These are phyloP conservation scores for Mytilinidion resinicola DNA, from an alignment of 495 filamentous ascomycete species.

Conservation along the genomic window DNA sequence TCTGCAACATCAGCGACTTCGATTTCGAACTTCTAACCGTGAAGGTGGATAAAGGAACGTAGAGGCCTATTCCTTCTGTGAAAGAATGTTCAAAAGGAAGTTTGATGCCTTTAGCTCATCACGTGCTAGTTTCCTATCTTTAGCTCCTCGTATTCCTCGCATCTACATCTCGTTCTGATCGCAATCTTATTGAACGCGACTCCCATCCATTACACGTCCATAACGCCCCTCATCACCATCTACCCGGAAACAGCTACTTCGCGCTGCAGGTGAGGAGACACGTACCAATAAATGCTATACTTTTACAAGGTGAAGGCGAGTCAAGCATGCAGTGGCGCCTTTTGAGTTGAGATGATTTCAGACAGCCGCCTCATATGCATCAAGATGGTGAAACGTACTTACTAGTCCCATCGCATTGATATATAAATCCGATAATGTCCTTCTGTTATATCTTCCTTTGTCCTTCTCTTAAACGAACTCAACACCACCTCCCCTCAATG, in stretches of 20 bases:
- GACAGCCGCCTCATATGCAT: background rate
- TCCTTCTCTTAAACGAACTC: background rate
- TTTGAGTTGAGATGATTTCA: background rate
- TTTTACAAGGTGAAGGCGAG: background rate
- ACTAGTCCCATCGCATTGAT: background rate
- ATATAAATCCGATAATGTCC: background rate
- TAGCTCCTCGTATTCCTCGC: background rate
- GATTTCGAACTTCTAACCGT: no score
- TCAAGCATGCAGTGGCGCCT: background rate
- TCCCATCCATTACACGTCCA: background rate
- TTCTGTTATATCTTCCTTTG: background rate
- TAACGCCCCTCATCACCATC: background rate
- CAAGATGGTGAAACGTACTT: background rate
- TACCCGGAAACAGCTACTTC: background rate
- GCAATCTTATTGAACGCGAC: background rate
- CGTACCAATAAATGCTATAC: background rate
- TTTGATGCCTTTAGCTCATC: no score
- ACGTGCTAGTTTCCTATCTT: no score
- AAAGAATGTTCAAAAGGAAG: no score
- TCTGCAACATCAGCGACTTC: no score
- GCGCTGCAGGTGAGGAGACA: background rate
- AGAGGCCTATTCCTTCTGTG: no score
- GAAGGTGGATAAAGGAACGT: no score
- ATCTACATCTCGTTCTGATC: background rate
- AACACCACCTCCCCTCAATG: conserved; percentile 1